These are phyloP conservation scores for Xylariaceae sp. DNA, from an alignment of 2,329 filamentous ascomycete species.

Conservation along the genomic window DNA sequence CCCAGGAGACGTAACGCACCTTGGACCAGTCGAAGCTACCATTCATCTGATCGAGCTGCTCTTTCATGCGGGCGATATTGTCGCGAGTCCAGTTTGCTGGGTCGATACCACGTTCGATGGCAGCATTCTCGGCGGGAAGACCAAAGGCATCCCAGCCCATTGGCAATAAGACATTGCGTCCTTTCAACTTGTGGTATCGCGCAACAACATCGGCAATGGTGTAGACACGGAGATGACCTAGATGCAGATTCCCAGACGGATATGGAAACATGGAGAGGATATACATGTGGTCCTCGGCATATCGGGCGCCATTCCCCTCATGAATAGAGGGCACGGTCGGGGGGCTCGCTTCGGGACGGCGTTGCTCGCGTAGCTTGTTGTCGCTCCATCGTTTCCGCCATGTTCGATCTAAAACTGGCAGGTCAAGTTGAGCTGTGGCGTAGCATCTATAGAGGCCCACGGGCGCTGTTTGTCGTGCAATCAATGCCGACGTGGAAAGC, in stretches of 20 bases:
- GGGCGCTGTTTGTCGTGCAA: conserved; percentile 1
- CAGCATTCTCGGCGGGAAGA: conserved; percentile 84
- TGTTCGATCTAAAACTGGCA: conserved; percentile 45
- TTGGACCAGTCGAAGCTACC: conserved; percentile 77
- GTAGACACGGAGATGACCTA: conserved; percentile 84
- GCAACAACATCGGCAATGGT: conserved; percentile 83
- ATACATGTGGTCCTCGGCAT: conserved; percentile 47
- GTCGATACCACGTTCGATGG: conserved; percentile 73
- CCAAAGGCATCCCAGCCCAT: conserved; percentile 96
- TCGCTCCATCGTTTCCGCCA: conserved; percentile 45
- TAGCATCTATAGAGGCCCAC: conserved; percentile 15
- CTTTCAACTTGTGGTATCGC: conserved; percentile 68
- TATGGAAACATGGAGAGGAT: conserved; percentile 92
- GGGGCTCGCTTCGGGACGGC: not conserved
- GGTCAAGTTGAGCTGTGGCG: conserved; percentile 35
- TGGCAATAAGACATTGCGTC: conserved; percentile 71
- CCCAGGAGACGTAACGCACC: conserved; percentile 45
- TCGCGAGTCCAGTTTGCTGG: conserved; percentile 71
- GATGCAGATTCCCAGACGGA: conserved; percentile 78
- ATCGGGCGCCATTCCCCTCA: conserved; percentile 15
- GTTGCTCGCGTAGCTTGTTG: conserved; percentile 2
- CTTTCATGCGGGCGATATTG: conserved; percentile 82
- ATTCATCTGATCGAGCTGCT: conserved; percentile 73
- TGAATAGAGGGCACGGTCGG: not conserved
- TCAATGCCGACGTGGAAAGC: conserved; percentile 10